Evolutionary conservation across 495 filamentous ascomycete genomes (phyloP).

Genomic region (Penicillium manginii): DNA sequence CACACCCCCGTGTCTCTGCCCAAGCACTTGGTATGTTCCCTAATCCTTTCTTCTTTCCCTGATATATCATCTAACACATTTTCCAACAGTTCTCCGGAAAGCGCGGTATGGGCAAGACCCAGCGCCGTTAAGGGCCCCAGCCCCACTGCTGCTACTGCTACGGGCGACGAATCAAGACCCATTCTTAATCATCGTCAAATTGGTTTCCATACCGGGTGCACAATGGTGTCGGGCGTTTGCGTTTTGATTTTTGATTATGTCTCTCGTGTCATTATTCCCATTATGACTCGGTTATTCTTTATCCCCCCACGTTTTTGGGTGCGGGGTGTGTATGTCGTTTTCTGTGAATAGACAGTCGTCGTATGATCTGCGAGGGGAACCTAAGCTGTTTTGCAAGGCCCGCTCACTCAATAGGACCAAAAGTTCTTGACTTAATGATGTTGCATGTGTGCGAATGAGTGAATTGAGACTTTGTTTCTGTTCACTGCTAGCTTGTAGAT

Average conservation of each 20-base stretch:
- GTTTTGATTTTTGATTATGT: conserved; percentile 13
- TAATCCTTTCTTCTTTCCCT: not conserved
- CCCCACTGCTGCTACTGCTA: conserved; percentile 5
- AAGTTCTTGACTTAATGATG: conserved; percentile 40
- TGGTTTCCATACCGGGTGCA: conserved; percentile 40
- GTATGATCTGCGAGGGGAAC: conserved; percentile 25
- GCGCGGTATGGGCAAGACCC: conserved; percentile 61
- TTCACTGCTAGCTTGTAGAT: too few species aligned
- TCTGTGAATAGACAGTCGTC: conserved; percentile 24
- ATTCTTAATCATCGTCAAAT: conserved; percentile 42
- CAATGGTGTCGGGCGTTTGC: conserved; percentile 40
- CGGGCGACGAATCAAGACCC: conserved; percentile 33
- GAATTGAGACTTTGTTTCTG: not conserved
- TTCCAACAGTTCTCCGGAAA: conserved; percentile 57
- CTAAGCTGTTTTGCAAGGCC: conserved; percentile 15
- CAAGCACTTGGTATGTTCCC: conserved; percentile 83
- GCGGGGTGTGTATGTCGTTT: conserved; percentile 7
- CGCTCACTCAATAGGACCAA: conserved; percentile 30
- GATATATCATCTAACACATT: conserved; percentile 21
- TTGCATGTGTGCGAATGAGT: conserved; percentile 21
- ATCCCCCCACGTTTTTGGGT: conserved; percentile 5
- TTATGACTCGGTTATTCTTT: conserved; percentile 16
- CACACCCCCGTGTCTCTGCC: conserved; percentile 79
- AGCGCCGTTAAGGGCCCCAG: conserved; percentile 51
- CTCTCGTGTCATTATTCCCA: conserved; percentile 11